These are phyloP conservation scores for Cichorium intybus DNA, from an alignment of 140 eudicot species.

Conservation along the genomic window DNA sequence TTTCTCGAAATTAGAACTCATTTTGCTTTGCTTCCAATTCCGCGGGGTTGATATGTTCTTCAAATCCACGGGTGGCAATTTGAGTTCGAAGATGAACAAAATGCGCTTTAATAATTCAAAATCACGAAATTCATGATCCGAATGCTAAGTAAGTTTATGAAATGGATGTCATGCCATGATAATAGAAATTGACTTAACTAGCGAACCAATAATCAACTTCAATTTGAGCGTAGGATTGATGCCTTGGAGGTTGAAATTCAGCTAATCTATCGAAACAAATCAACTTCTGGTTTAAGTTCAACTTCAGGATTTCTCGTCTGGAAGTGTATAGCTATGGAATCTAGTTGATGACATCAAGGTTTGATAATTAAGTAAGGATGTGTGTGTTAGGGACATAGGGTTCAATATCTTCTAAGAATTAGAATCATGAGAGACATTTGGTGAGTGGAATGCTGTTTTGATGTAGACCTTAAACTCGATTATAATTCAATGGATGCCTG, in stretches of 20 bases:
- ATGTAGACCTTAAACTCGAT: background rate
- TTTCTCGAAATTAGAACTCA: constrained; percentile 5
- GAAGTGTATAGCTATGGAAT: background rate
- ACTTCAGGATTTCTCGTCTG: constrained; percentile 2
- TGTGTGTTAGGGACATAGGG: constrained; percentile 7
- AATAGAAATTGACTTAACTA: background rate
- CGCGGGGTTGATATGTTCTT: constrained; percentile 3
- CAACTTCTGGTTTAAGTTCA: background rate
- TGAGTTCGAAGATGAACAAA: constrained; percentile 1
- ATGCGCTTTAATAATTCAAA: constrained; percentile 3
- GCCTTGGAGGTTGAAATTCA: constrained; percentile 5
- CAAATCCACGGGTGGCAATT: background rate
- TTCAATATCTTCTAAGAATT: constrained; percentile 9
- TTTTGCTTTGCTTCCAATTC: constrained; percentile 2
- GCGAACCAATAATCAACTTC: background rate
- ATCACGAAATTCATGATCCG: constrained; percentile 5
- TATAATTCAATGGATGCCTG: background rate
- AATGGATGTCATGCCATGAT: background rate
- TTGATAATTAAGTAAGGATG: constrained; percentile 13
- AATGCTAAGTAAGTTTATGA: constrained; percentile 1
- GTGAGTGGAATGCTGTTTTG: background rate
- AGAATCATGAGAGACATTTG: constrained; percentile 2
- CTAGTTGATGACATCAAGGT: background rate
- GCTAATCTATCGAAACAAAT: constrained; percentile 7
- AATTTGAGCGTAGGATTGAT: background rate